Base-by-base conservation (phyloP, 2,329 filamentous ascomycete genomes). In the Nectriaceae sp. region DNA sequence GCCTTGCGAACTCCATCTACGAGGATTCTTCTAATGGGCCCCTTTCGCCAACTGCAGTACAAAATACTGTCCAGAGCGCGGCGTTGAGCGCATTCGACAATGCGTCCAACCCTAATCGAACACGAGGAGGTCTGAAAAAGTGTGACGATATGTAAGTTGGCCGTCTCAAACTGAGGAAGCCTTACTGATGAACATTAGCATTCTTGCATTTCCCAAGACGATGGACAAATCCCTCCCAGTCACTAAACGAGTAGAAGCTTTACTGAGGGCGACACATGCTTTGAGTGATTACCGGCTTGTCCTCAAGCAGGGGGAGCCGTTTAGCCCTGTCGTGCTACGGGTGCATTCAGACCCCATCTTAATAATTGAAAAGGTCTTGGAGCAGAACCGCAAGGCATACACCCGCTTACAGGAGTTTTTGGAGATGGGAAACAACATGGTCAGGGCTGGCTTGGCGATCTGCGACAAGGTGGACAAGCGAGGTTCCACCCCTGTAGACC, bases 31-130 rank as follows among this genome's bases (percentile, higher is more conserved):
- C 70, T 2, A 72, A 80, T 16, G 68, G 65, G 3, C 77, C 79
- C 4, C 71, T 89, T 3, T 61, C 76, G 2, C 60, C 65, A 3
- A 67, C 76, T 3, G 65, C 76, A 5, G 69, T 90, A 2, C 80
- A 83, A 60, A 76, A 82, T 4, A 81, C 83, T 1, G 73, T 90
- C 8, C 71, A 88, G 36, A 75, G 75, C 1, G 76, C 83, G 40
- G 85, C 86, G 2, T 79, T 91, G 72, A 76, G 80, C 45, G 80
- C 86, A 4, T 94, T 91, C 62, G 89, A 94, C 61, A 89, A 89
- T 62, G 89, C 89, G 3, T 89, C 87, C 19, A 94, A 94, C 60
- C 87, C 88, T 1, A 91, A 93, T 59, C 82, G 83, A 46, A 88
- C 81, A 2, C 78, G 89, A 55, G 89, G 89, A 15, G 87, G 87